Percentiles rank a stretch among this genome's conserved stretches.
Evolutionary conservation across 2,329 filamentous ascomycete species (phyloP).

Genomic region (Herpomyces periplanetae): DNA sequence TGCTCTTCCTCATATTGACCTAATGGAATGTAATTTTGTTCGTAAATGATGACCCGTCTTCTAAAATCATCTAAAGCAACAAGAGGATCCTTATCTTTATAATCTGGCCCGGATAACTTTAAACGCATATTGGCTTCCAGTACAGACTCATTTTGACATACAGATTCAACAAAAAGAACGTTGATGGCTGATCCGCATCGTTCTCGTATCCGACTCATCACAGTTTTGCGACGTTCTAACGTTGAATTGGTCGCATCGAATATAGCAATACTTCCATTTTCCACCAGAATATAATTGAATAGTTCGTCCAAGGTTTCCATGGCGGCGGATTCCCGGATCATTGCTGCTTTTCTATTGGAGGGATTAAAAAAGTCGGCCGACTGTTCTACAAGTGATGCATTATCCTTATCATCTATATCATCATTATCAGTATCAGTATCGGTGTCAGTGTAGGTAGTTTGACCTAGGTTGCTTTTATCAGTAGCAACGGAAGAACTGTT

Average conservation of each 20-base stretch:
- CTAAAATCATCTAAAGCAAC: slow-evolving; percentile 66
- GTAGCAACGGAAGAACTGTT: neutral
- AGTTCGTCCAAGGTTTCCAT: slow-evolving; percentile 72
- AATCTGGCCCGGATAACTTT: slow-evolving; percentile 80
- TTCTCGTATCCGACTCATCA: slow-evolving; percentile 44
- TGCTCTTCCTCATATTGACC: slow-evolving; percentile 65
- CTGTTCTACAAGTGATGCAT: too few species aligned
- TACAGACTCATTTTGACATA: slow-evolving; percentile 45
- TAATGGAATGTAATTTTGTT: slow-evolving; percentile 65
- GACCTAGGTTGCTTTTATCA: neutral
- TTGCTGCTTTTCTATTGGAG: slow-evolving; percentile 37
- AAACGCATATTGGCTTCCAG: slow-evolving; percentile 87
- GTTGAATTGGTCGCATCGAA: slow-evolving; percentile 94
- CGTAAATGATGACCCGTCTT: slow-evolving; percentile 59
- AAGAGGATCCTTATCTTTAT: slow-evolving; percentile 60
- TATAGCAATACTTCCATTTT: slow-evolving; percentile 62
- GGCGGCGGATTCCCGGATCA: slow-evolving; percentile 58
- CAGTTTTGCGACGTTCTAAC: slow-evolving; percentile 34
- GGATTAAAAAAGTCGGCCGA: slow-evolving; percentile 82
- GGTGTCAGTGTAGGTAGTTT: slow-evolving; percentile 3
- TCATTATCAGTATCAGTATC: slow-evolving; percentile 5
- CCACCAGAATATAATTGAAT: slow-evolving; percentile 44
- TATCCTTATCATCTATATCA: slow-evolving; percentile 11
- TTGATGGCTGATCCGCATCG: slow-evolving; percentile 51
- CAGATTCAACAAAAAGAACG: slow-evolving; percentile 75